Evolutionary conservation across 2,329 filamentous ascomycete species (phyloP).

Genomic region (Botryosphaeria dothidea): DNA sequence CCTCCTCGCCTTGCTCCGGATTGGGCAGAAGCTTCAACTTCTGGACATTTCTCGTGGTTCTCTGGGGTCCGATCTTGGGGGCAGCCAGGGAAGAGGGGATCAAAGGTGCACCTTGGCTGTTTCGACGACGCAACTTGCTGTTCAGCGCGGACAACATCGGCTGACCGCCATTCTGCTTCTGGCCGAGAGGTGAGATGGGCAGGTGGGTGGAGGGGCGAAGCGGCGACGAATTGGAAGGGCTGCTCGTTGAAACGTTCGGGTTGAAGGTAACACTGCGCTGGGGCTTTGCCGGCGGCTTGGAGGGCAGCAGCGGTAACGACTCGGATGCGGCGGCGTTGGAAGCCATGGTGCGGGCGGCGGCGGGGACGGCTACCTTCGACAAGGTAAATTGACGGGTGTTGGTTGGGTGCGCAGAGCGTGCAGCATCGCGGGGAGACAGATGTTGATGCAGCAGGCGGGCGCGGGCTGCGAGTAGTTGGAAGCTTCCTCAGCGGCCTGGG

Average conservation of each 20-base stretch:
- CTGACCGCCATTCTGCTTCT: constrained; percentile 30
- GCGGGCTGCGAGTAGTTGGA: not conserved
- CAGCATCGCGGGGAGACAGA: constrained; percentile 11
- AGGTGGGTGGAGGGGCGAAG: constrained; percentile 34
- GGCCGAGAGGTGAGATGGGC: constrained; percentile 32
- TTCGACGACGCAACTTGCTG: constrained; percentile 81
- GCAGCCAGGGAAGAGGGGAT: constrained; percentile 43
- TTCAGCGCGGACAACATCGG: constrained; percentile 72
- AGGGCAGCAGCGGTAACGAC: constrained; percentile 39
- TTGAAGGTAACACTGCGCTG: constrained; percentile 76
- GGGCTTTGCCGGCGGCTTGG: constrained; percentile 41
- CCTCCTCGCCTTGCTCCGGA: constrained; percentile 77
- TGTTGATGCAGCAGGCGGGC: not conserved
- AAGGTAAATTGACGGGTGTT: not conserved
- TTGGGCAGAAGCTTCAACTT: constrained; percentile 97
- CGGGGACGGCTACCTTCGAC: not conserved
- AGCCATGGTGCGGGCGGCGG: constrained; percentile 2
- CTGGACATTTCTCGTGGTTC: constrained; percentile 92
- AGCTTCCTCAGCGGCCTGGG: constrained; percentile 15
- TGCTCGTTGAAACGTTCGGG: constrained; percentile 54
- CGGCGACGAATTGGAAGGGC: constrained; percentile 36
- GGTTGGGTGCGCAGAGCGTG: not conserved
- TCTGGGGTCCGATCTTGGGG: constrained; percentile 86
- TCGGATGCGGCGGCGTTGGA: constrained; percentile 24
- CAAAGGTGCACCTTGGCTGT: constrained; percentile 71